Base-by-base conservation (phyloP, 2,329 filamentous ascomycete species). In the Epichloe sp. region DNA sequence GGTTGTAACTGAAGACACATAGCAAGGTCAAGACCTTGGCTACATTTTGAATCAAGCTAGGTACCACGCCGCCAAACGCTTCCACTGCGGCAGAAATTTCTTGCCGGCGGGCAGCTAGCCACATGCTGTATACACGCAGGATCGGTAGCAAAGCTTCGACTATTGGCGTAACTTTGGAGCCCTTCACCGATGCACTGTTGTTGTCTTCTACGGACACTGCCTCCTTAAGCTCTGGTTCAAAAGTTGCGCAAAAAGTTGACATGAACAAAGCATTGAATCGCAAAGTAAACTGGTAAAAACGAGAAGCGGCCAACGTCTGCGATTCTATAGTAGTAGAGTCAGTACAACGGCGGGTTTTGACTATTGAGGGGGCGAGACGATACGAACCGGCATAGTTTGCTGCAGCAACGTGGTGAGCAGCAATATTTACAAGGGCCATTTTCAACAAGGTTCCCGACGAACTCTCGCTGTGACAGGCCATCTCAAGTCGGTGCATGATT, bases 341-440 rank as follows among this genome's bases (percentile, higher is more conserved):
- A 48, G 36, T 31, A 19, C 19, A 21, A 42, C 12, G 19, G 14
- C 11, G 3, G n/a, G 5, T 2, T 23, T 23, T 26, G 31, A 11
- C 5, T 31, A 31, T n/a, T 12, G 23, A 19, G 10, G 14, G 11
- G 11, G 7, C 5, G 26, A 40, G 34, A 23, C 14, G 5, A 38
- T 31, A 65, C 71, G 54, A 54, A 69, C 69, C 63, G 19, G 59
- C 58, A 48, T 61, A 65, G 37, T 62, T 61, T 31, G 57, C 50
- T 12, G 61, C 60, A 7, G 88, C 84, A 61, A 87, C 77, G 56
- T 84, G 79, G 64, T 93, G 88, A 6, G 90, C 88, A 5, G 88
- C 82, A 55, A 97, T 85, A 60, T 94, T 97, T 58, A 91, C 81
- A 44, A 96, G 71, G 5, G 87, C 79, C 66, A 96, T 85, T 63